Evolutionary conservation across 2,329 filamentous ascomycete species (phyloP).

Genomic region (Fusarium azukiicola): DNA sequence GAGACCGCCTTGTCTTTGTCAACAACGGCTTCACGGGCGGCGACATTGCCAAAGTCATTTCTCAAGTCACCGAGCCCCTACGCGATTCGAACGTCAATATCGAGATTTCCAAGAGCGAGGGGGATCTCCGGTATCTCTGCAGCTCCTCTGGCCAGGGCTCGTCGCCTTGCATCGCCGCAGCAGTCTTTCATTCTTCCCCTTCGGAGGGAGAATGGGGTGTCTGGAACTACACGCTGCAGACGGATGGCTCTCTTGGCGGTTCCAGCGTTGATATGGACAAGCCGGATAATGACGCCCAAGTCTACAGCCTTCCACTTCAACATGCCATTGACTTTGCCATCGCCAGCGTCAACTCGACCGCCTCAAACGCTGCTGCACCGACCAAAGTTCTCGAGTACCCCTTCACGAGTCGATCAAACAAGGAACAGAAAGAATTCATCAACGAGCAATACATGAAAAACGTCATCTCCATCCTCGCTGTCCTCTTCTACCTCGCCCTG

Average conservation of each 20-base stretch:
- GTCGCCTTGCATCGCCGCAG: neutral
- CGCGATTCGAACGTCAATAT: neutral
- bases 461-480: conserved; percentile 85
- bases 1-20: conserved; percentile 17
- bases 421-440: conserved; percentile 82
- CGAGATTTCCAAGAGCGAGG: neutral
- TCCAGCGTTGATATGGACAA: conserved; percentile 77
- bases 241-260: conserved; percentile 81
- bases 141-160: conserved; percentile 13
- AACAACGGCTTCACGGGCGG: conserved; percentile 14
- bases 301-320: conserved; percentile 88
- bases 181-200: conserved; percentile 19
- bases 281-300: conserved; percentile 84
- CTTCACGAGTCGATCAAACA: conserved; percentile 85
- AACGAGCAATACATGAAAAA: conserved; percentile 84
- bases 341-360: conserved; percentile 67
- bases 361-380: conserved; percentile 54
- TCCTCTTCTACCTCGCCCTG: conserved; percentile 87
- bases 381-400: conserved; percentile 69
- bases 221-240: conserved; percentile 90
- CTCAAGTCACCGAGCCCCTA: neutral
- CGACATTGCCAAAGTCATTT: conserved; percentile 5
- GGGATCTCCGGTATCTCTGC: neutral
- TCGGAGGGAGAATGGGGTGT: conserved; percentile 5
- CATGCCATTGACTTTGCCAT: conserved; percentile 87